Base-by-base conservation (phyloP, 108 stramenopile genomes). In the Cyclotella sp. region DNA sequence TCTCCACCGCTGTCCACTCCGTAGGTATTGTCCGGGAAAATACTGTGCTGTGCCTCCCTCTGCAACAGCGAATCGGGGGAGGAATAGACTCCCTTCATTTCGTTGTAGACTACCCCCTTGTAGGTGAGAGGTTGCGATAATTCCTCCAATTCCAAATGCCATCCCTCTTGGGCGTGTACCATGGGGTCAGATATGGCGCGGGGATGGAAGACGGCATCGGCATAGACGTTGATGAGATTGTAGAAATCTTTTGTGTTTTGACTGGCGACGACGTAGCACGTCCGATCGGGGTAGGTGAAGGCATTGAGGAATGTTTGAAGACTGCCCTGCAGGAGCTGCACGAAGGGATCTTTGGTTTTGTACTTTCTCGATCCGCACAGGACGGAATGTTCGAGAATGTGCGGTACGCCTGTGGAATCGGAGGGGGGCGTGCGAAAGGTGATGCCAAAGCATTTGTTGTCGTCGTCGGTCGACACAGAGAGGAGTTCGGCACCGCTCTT, bases 21-120 rank as follows among this genome's bases (percentile, higher is more conserved):
- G 69, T 99, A 99, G 10, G 97, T 92, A 75, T 94, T 98, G 84
- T 96, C 96, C 5, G 97, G 97, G 70, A 98, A 99, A 41, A 98
- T 74, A 40, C 90, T 88, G 77, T 94, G 87, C 82, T 98, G 98
- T 27, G 93, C 86, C 55, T 96, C 96, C 30, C 97, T 84, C 58
- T 84, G 87, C 61, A 97, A 63, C 24, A 96, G 85, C 14, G 94
- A 92, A 75, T 98, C 98, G 12, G 98, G 93, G 42, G 86, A 88
- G 24, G 94, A 95, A 73, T 99, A 99, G 10, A 99, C 98, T 24
- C 99, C 99, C 87, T 99, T 99, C 99, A 99, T 99, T 88, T 99
- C 99, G 70, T 98, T 99, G 91, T 92, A 99, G 12, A 99, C 99
- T 28, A 99, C 98, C 54, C 99, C 99, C 83, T 98, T 97, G 93